Percentiles rank a stretch among this genome's conserved stretches.
Conservation (phyloP, 306 rosid species). For the Quillaja saponaria region DNA sequence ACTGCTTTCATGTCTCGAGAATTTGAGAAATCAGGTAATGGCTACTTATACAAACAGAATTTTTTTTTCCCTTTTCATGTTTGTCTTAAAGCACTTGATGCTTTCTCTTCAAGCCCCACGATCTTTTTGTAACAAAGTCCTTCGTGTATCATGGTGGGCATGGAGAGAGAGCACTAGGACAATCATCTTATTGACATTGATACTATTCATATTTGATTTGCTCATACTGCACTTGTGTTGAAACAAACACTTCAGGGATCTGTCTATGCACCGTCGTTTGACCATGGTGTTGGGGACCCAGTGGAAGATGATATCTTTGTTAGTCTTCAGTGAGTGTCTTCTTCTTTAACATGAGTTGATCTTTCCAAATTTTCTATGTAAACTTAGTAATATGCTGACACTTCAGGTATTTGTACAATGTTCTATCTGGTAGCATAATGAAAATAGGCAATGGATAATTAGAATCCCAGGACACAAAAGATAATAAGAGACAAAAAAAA, state of each 20-base stretch:
- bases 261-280: constrained; percentile 86
- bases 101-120: neutral
- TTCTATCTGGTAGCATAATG: too few relatives aligned
- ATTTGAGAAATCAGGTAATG: constrained; percentile 65
- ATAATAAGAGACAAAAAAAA: too few relatives aligned
- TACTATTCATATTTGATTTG: constrained; percentile 25
- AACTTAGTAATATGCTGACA: too few relatives aligned
- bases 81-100: neutral
- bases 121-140: neutral
- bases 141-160: neutral
- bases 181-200: constrained; percentile 24
- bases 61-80: too few relatives aligned
- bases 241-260: constrained; percentile 73
- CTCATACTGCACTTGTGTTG: constrained; percentile 38
- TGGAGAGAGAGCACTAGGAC: neutral
- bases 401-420: too few relatives aligned
- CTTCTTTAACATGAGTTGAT: too few relatives aligned
- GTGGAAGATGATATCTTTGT: constrained; percentile 64
- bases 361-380: too few relatives aligned
- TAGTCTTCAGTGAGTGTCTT: too few relatives aligned
- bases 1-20: constrained; percentile 67
- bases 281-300: constrained; percentile 55
- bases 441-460: too few relatives aligned
- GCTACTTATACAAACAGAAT: constrained; percentile 2
- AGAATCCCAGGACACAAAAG: too few relatives aligned